Evolutionary conservation across 2,329 filamentous ascomycete genomes (phyloP), one percentile per base, ranked within the genome.

Genomic region (Colletotrichum destructivum): DNA sequence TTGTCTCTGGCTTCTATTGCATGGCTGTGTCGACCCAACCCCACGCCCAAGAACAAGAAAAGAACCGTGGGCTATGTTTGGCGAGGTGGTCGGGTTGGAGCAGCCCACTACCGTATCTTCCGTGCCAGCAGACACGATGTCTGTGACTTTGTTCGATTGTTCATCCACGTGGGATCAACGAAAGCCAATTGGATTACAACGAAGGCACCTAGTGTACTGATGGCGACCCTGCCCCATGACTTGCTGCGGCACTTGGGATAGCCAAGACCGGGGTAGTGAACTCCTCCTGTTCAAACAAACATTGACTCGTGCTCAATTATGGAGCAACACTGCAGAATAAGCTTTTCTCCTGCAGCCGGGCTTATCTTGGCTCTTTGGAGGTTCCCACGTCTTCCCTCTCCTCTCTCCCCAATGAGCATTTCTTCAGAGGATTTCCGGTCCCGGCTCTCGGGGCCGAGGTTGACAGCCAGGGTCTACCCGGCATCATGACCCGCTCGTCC

Each of bases 221-320:
- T 26, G 26, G 4, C 3, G 4, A 26, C 26, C 26, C 26, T 35
- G 13, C 6, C 3, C 18, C 16, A 5, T 35, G 31, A 35, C 26
- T 12, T 35, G n/a, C 21, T 26, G 11, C 8, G 15, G 31, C 15
- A 42, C 21, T 42, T 26, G 26, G 35, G n/a, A 23, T 47, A 49
- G 67, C 62, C 55, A 66, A 70, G 55, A 31, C 56, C 15, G 55
- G 67, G 67, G 67, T 56, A 21, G 9, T 13, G 42, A 61, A 56
- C 67, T 66, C 47, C 42, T 66, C 47, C 26, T 26, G 26, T 56
- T 44, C 31, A 31, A 47, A 66, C 67, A 66, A 66, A 62, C 67
- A 66, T 70, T 66, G 62, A 70, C 62, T 66, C 62, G 62, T 61
- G 67, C 67, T 57, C 35, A 7, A 7, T n/a, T 6, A 42, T 18